phyloP scores from a whole-genome alignment of 2,329 filamentous ascomycete species.

The Anthostomella pinea region DNA sequence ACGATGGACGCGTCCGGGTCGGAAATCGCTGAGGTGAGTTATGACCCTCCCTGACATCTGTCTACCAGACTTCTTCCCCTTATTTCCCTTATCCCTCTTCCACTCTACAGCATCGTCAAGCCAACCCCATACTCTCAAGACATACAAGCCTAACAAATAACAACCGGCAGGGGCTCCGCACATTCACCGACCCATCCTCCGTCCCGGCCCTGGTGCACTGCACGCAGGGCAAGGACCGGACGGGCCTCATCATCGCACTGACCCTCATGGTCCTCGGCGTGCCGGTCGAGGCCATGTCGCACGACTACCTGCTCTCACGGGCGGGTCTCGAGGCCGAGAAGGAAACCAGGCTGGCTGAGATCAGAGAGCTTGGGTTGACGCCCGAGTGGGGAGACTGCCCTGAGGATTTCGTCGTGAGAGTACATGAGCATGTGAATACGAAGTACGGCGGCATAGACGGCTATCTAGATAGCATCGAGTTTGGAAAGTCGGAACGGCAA shows the following conservation, averaged over 20 bases:
- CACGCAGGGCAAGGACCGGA: constrained; percentile 86
- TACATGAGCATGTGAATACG: constrained; percentile 55
- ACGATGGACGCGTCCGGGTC: constrained; percentile 65
- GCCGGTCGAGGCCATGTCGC: constrained; percentile 56
- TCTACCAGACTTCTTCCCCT: background rate
- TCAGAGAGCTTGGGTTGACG: constrained; percentile 66
- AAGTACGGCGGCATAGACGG: constrained; percentile 63
- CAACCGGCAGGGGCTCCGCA: constrained; percentile 40
- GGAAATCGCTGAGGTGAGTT: constrained; percentile 52
- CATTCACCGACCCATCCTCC: constrained; percentile 44
- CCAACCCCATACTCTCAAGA: constrained; percentile 1
- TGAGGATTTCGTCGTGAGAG: constrained; percentile 57
- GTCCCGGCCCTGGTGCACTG: constrained; percentile 76
- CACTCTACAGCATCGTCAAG: background rate
- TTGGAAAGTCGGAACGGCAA: constrained; percentile 43
- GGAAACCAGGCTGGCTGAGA: constrained; percentile 64
- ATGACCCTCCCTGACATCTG: too few species aligned
- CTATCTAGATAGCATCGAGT: constrained; percentile 65
- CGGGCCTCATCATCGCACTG: constrained; percentile 68
- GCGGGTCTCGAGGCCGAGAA: constrained; percentile 58
- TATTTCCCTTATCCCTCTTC: background rate
- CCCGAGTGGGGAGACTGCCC: constrained; percentile 71
- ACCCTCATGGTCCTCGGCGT: constrained; percentile 62
- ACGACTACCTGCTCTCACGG: constrained; percentile 70
- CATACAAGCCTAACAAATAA: constrained; percentile 1